Percentiles rank a stretch among this genome's conserved stretches.
Evolutionary conservation across 1,139 yeast species (phyloP).

Genomic region (Scheffersomyces insectosa): DNA sequence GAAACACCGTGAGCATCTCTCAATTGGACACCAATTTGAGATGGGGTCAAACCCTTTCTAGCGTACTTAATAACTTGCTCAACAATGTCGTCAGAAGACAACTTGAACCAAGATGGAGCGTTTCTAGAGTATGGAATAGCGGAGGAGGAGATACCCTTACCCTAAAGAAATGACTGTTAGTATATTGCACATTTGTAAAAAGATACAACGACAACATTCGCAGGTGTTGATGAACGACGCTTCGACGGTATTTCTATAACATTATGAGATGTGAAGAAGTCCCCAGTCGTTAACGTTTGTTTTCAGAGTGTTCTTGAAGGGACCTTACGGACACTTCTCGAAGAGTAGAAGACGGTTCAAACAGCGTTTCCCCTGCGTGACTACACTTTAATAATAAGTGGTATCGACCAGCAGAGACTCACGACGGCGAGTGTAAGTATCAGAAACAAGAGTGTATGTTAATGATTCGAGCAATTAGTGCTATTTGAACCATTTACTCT

Average conservation of each 20-base stretch:
- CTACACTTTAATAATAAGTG: slow-evolving; percentile 19
- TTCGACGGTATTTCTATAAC: too few relatives aligned
- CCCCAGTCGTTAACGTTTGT: too few relatives aligned
- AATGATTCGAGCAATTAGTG: slow-evolving; percentile 8
- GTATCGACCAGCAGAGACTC: slow-evolving; percentile 21
- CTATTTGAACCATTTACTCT: slow-evolving; percentile 26
- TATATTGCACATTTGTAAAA: slow-evolving; percentile 16
- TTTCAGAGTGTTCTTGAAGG: too few relatives aligned
- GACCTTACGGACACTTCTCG: slow-evolving; percentile 3
- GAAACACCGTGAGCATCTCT: slow-evolving; percentile 99
- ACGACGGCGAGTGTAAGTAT: slow-evolving; percentile 19
- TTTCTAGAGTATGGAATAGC: slow-evolving; percentile 99
- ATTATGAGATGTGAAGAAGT: too few relatives aligned
- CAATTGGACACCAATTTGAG: slow-evolving; percentile 98
- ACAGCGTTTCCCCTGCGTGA: background rate
- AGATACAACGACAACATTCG: too few relatives aligned
- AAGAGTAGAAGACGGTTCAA: too few relatives aligned
- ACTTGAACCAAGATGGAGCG: slow-evolving; percentile 99
- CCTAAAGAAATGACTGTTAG: slow-evolving; percentile 52
- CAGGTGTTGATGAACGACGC: too few relatives aligned
- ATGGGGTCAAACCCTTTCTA: slow-evolving; percentile 99
- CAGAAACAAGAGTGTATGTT: slow-evolving; percentile 33
- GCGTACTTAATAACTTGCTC: slow-evolving; percentile 99
- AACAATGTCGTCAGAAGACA: slow-evolving; percentile 90
- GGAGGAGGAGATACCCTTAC: slow-evolving; percentile 99